Percentiles rank a stretch among this genome's conserved stretches.
These are phyloP conservation scores for Blastosporella zonata DNA, from an alignment of 1,284 basidiomycete genomes.

Conservation along the genomic window DNA sequence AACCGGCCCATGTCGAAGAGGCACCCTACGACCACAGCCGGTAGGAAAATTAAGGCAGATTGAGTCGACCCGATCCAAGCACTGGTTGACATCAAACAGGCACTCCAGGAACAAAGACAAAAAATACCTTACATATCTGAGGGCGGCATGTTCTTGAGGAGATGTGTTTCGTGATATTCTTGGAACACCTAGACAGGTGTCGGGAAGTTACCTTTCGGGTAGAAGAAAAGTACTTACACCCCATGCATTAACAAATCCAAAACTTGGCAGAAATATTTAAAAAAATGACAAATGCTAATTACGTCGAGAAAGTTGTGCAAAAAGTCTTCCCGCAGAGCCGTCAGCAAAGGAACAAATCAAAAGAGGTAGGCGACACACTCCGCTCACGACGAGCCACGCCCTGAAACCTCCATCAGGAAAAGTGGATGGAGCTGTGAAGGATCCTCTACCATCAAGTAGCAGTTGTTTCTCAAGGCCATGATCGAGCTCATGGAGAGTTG, in stretches of 20 bases:
- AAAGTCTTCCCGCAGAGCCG: constrained; percentile 18
- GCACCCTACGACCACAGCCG: constrained; percentile 13
- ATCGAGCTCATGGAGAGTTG: background rate
- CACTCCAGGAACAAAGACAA: background rate
- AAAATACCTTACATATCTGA: constrained; percentile 5
- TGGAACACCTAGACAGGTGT: constrained; percentile 35
- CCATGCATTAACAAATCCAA: constrained; percentile 20
- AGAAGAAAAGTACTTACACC: constrained; percentile 17
- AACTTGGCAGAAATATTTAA: constrained; percentile 2
- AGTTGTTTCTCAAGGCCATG: background rate
- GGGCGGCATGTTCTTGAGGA: constrained; percentile 27
- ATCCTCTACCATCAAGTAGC: background rate
- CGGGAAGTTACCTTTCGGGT: background rate
- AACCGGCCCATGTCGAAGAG: constrained; percentile 39
- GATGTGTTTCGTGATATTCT: constrained; percentile 35
- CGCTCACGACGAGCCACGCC: constrained; percentile 31
- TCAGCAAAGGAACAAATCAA: background rate
- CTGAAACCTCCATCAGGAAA: constrained; percentile 34
- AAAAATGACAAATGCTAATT: constrained; percentile 8
- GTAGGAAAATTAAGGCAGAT: constrained; percentile 13
- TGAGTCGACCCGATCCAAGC: constrained; percentile 17
- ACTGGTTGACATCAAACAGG: background rate
- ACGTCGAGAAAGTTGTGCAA: constrained; percentile 33
- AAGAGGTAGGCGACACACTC: constrained; percentile 10
- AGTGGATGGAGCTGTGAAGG: background rate